A percentile compares a stretch with the other conserved stretches of the same genome.
Evolutionary conservation across 2,329 filamentous ascomycete species (phyloP).

Genomic region (Scolecobasidium constrictum): DNA sequence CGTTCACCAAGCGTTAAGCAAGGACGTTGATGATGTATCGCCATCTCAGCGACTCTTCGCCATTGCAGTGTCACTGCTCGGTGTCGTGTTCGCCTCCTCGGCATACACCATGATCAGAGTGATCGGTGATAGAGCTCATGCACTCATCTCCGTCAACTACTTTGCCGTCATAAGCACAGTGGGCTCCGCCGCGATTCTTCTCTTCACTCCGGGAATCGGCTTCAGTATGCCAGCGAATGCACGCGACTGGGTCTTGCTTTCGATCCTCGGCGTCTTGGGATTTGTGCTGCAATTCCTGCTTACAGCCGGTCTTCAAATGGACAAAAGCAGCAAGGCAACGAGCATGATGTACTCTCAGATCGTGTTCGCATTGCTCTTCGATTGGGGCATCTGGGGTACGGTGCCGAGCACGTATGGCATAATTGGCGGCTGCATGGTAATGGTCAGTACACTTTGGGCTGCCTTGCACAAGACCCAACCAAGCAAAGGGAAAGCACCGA

Average conservation of each 20-base stretch:
- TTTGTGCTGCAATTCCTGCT: slow-evolving; percentile 7
- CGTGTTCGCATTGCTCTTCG: slow-evolving; percentile 6
- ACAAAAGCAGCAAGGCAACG: slow-evolving; percentile 8
- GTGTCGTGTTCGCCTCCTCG: slow-evolving; percentile 1
- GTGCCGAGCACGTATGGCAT: slow-evolving; percentile 4
- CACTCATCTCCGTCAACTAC: slow-evolving; percentile 8
- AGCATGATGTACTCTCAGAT: slow-evolving; percentile 8
- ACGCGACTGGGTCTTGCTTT: slow-evolving; percentile 2
- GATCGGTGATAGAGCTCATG: slow-evolving; percentile 6
- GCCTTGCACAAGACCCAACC: background rate
- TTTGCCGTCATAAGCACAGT: slow-evolving; percentile 6
- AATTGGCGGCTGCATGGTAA: slow-evolving; percentile 8
- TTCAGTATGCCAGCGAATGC: slow-evolving; percentile 1
- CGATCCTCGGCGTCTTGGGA: slow-evolving; percentile 2
- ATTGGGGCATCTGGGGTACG: slow-evolving; percentile 8
- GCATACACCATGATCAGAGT: slow-evolving; percentile 9
- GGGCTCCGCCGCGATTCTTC: slow-evolving; percentile 4
- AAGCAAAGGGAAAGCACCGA: background rate
- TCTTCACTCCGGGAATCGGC: slow-evolving; percentile 2
- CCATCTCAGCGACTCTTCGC: slow-evolving; percentile 6
- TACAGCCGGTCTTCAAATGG: slow-evolving; percentile 7
- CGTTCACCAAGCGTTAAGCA: slow-evolving; percentile 4
- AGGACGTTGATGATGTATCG: slow-evolving; percentile 10
- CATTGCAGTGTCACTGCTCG: slow-evolving; percentile 5
- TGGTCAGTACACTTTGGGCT: slow-evolving; percentile 6